A percentile compares a stretch with the other conserved stretches of the same genome.
These are phyloP conservation scores for Serendipita sp. DNA, from an alignment of 768 basidiomycete species.

Conservation along the genomic window DNA sequence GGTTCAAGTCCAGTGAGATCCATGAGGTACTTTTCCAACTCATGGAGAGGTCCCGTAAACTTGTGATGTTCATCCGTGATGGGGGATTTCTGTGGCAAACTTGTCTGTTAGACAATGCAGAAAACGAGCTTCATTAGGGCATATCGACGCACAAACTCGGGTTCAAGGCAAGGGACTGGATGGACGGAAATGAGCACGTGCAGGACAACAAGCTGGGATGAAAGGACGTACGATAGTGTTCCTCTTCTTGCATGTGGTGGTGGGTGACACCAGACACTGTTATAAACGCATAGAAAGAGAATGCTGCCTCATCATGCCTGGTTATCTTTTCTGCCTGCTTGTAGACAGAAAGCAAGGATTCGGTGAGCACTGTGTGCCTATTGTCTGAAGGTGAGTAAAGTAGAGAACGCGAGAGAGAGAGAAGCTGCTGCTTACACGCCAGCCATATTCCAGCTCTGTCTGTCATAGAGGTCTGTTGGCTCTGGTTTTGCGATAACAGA, in stretches of 20 bases:
- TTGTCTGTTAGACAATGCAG: neutral
- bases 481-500: neutral
- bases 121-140: neutral
- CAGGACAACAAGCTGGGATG: neutral
- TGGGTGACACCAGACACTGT: neutral
- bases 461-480: neutral
- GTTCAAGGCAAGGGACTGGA: neutral
- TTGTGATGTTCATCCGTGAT: neutral
- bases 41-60: slow-evolving; percentile 1
- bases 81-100: neutral
- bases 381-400: neutral
- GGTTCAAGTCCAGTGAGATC: neutral
- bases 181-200: neutral
- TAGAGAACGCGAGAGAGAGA: neutral
- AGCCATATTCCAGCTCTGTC: neutral
- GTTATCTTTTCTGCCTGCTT: neutral
- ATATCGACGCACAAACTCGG: neutral
- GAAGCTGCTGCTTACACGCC: neutral
- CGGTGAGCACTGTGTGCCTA: neutral
- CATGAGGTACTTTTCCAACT: neutral
- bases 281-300: neutral
- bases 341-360: neutral
- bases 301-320: neutral
- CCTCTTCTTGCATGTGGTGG: neutral
- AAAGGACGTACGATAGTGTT: neutral